Evolutionary conservation across 2,329 filamentous ascomycete species (phyloP).

Genomic region (Ophiostoma tasmaniense): DNA sequence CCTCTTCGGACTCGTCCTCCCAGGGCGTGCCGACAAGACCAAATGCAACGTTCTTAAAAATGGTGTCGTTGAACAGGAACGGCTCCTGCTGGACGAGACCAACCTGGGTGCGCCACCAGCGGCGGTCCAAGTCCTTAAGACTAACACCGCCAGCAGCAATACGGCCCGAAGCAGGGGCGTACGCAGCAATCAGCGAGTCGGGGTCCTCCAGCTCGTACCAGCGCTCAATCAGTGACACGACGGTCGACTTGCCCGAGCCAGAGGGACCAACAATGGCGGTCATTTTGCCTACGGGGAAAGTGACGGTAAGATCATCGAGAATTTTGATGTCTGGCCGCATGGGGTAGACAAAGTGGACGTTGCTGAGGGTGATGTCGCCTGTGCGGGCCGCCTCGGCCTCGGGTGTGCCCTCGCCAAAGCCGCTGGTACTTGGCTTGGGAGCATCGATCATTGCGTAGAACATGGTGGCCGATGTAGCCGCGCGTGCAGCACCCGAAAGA

Average conservation of each 20-base stretch:
- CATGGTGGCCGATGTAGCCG: slow-evolving; percentile 46
- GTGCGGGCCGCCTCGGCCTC: slow-evolving; percentile 30
- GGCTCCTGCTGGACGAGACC: slow-evolving; percentile 36
- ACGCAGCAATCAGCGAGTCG: background rate
- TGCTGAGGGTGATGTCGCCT: slow-evolving; percentile 49
- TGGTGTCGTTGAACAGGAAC: slow-evolving; percentile 37
- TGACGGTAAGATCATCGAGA: slow-evolving; percentile 42
- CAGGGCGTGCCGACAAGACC: slow-evolving; percentile 38
- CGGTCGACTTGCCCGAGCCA: slow-evolving; percentile 74
- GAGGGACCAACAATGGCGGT: slow-evolving; percentile 76
- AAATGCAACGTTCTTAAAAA: slow-evolving; percentile 47
- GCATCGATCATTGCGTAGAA: slow-evolving; percentile 46
- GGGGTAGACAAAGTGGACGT: slow-evolving; percentile 61
- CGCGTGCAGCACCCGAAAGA: slow-evolving; percentile 46
- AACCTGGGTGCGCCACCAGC: slow-evolving; percentile 46
- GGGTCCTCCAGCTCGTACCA: slow-evolving; percentile 53
- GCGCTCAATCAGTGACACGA: slow-evolving; percentile 59
- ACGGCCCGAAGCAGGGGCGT: background rate
- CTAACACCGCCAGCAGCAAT: slow-evolving; percentile 22
- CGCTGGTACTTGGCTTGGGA: slow-evolving; percentile 30
- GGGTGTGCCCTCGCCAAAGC: slow-evolving; percentile 23
- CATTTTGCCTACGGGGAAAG: slow-evolving; percentile 57
- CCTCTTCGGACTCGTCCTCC: slow-evolving; percentile 31
- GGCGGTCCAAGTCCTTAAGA: slow-evolving; percentile 47
- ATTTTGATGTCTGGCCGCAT: slow-evolving; percentile 39